Evolutionary conservation across 352 stramenopile species (phyloP), one percentile per base, ranked within the genome.

Genomic region (Globisporangium mamillatum): DNA sequence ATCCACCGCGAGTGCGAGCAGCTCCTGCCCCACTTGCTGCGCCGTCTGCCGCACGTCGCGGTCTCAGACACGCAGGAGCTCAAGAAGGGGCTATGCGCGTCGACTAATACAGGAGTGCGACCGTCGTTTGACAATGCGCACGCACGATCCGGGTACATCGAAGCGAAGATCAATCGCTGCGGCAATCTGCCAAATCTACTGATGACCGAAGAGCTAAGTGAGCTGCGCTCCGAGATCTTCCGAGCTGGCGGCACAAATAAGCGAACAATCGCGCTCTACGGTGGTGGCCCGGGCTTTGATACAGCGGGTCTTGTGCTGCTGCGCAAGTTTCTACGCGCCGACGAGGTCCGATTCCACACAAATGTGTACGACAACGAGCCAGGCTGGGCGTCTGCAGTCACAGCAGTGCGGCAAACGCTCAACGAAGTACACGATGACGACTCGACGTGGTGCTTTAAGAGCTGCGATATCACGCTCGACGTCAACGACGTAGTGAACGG

Each of bases 281-380:
- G 84, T 25, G 84, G 84, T 29, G 84, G 84, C 0, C 82, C 82
- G 3, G 84, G 75, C 20, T 92, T 82, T 59, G 84, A 92, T 50
- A 69, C 70, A 1, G 67, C 86, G 25, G 84, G 84, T 34, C 67
- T 91, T 1, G 74, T 80, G 56, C 79, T 91, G 29, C 76, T 92
- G 63, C 72, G 77, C 25, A 69, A 83, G 27, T 90, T 79, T 57
- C 73, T 90, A 34, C 81, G 82, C 46, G 75, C 81, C 20, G 60
- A 46, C 22, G 73, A 89, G 41, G 61, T 85, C 9, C 64, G 65
- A 10, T 81, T 92, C 25, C 73, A 86, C 38, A 74, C 74, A 7
- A 85, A 76, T 6, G 79, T 92, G 38, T 92, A 90, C 56, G 84
- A 92, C 74, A 91, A 90, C 24, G 84, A 92, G 27, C 79, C 79